Evolutionary conservation across 2,329 filamentous ascomycete species (phyloP).

Genomic region (Apiospora pterosperma): DNA sequence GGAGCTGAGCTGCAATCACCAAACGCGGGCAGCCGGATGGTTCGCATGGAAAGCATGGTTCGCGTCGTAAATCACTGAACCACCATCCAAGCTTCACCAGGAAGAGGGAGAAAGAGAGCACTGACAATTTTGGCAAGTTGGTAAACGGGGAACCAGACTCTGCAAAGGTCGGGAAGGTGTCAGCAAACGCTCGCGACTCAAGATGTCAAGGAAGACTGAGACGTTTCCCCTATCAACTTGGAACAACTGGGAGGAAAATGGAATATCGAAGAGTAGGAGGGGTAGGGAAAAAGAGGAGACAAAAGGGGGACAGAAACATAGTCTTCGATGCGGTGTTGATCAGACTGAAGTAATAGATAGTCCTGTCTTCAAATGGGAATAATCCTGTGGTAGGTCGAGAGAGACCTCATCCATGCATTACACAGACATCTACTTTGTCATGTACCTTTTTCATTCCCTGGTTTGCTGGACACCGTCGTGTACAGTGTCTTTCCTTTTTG

Average conservation of each 20-base stretch:
- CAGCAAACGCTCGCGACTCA: constrained; percentile 21
- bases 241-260: constrained; percentile 15
- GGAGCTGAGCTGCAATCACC: constrained; percentile 33
- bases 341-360: constrained; percentile 13
- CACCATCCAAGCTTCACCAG: constrained; percentile 13
- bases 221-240: constrained; percentile 27
- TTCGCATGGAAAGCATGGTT: constrained; percentile 26
- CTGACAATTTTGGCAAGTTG: neutral
- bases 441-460: constrained; percentile 22
- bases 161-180: constrained; percentile 19
- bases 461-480: constrained; percentile 3
- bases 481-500: constrained; percentile 9
- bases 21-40: constrained; percentile 30
- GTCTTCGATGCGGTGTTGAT: constrained; percentile 19
- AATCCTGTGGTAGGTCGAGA: constrained; percentile 22
- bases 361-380: constrained; percentile 8
- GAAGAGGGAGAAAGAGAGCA: neutral
- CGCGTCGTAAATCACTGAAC: constrained; percentile 24
- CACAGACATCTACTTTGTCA: constrained; percentile 22
- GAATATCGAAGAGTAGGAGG: constrained; percentile 17
- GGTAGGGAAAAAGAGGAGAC: constrained; percentile 19
- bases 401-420: constrained; percentile 17
- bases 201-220: constrained; percentile 18
- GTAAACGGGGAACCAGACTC: constrained; percentile 21
- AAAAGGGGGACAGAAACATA: constrained; percentile 23